Percentiles rank a stretch among this genome's conserved stretches.
These are phyloP conservation scores for Boletus vermiculosoides DNA, from an alignment of 768 basidiomycete species.

Conservation along the genomic window DNA sequence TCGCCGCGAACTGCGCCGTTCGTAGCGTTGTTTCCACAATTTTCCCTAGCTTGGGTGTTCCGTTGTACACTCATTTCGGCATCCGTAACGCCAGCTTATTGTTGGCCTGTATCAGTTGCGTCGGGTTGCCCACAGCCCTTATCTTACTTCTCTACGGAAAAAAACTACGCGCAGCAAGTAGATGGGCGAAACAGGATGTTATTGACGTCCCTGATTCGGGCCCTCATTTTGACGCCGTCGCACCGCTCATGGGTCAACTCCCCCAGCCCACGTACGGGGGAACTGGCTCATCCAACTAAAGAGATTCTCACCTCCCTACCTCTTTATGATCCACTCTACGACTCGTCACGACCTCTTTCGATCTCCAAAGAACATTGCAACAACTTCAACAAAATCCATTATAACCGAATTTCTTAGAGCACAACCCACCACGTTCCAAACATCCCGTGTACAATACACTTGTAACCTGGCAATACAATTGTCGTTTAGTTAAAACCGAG, in stretches of 20 bases:
- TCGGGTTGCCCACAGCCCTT: conserved; percentile 18
- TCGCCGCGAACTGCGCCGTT: conserved; percentile 24
- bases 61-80: conserved; percentile 19
- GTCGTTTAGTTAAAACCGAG: not conserved
- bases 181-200: conserved; percentile 20
- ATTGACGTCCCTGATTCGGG: not conserved
- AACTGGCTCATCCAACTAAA: conserved; percentile 1
- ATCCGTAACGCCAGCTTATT: conserved; percentile 20
- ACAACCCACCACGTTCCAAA: not conserved
- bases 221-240: not conserved
- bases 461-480: not conserved
- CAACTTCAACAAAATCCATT: not conserved
- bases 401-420: not conserved
- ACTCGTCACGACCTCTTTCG: not conserved
- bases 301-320: not conserved
- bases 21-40: conserved; percentile 16
- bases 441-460: not conserved
- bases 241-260: conserved; percentile 10
- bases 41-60: conserved; percentile 19
- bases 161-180: conserved; percentile 15
- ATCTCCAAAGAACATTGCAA: not conserved
- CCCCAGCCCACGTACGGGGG: conserved; percentile 14
- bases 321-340: not conserved
- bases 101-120: conserved; percentile 22
- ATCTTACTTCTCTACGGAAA: conserved; percentile 16